phyloP scores from a whole-genome alignment of 805 yeast genomes.

The Candida multigemmis region DNA sequence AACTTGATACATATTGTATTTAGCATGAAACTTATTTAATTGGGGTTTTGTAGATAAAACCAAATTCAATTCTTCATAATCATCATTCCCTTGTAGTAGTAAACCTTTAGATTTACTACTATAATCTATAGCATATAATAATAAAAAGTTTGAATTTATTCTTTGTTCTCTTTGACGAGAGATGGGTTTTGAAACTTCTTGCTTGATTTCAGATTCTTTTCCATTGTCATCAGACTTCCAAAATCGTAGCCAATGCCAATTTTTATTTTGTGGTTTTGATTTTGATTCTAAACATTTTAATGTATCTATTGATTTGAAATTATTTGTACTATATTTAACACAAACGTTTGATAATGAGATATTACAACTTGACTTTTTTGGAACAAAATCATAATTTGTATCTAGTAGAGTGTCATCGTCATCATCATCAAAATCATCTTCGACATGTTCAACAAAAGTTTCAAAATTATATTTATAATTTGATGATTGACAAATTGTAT shows the following conservation, averaged over 20 bases:
- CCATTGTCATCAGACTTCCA: no score
- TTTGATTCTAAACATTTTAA: no score
- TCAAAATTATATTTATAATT: constrained; percentile 1
- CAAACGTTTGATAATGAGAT: no score
- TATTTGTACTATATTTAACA: no score
- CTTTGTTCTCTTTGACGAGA: constrained; percentile 45
- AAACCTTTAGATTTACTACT: constrained; percentile 25
- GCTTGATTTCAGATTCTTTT: no score
- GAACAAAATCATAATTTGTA: no score
- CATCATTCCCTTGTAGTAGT: constrained; percentile 11
- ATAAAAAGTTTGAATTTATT: constrained; percentile 39
- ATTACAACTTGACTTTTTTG: no score
- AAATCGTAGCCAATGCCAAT: no score
- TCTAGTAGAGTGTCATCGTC: constrained; percentile 1
- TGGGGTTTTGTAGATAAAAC: constrained; percentile 4
- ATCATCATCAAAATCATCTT: constrained; percentile 4
- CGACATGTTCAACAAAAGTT: constrained; percentile 1
- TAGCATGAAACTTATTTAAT: constrained; percentile 16
- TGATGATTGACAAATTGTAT: constrained; percentile 1
- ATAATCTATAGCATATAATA: constrained; percentile 42
- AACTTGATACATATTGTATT: constrained; percentile 18
- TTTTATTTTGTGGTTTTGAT: no score
- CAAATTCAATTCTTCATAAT: constrained; percentile 6
- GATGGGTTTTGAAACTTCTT: no score
- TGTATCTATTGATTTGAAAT: no score